phyloP scores from a whole-genome alignment of 2,329 filamentous ascomycete species.

The Sarocladiaceae sp. region DNA sequence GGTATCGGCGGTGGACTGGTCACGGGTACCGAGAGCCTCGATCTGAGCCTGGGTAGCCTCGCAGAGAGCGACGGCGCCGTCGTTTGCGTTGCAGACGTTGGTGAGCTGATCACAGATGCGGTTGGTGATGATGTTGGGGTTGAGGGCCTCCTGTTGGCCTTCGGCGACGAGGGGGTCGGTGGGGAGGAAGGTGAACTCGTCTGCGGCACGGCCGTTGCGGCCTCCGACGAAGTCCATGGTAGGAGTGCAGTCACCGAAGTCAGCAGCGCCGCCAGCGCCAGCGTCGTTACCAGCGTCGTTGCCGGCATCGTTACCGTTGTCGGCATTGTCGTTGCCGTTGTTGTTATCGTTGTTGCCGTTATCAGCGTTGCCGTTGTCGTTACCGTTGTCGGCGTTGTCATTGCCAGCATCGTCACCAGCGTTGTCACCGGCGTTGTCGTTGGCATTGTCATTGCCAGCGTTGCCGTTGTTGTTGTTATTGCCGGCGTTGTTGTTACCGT shows the following conservation, averaged over 20 bases:
- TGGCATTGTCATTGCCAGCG: slow-evolving; percentile 11
- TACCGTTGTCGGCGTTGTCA: slow-evolving; percentile 15
- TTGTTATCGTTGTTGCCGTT: slow-evolving; percentile 15
- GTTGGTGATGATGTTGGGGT: slow-evolving; percentile 72
- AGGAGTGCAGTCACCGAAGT: slow-evolving; percentile 48
- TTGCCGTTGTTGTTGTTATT: slow-evolving; percentile 17
- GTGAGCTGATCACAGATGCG: slow-evolving; percentile 65
- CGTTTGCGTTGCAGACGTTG: slow-evolving; percentile 62
- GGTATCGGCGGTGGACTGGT: slow-evolving; percentile 42
- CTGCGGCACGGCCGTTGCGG: slow-evolving; percentile 48
- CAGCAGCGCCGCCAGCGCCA: slow-evolving; percentile 18
- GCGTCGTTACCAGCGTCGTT: slow-evolving; percentile 24
- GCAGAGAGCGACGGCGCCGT: slow-evolving; percentile 52
- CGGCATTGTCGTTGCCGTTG: slow-evolving; percentile 15
- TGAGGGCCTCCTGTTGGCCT: slow-evolving; percentile 60
- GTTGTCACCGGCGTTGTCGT: slow-evolving; percentile 10
- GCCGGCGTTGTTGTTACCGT: slow-evolving; percentile 12
- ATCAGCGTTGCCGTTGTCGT: slow-evolving; percentile 15
- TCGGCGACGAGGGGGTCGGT: slow-evolving; percentile 56
- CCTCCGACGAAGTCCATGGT: slow-evolving; percentile 58
- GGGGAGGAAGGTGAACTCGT: slow-evolving; percentile 65
- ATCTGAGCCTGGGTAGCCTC: slow-evolving; percentile 48
- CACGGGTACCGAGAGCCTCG: slow-evolving; percentile 41
- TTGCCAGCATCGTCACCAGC: slow-evolving; percentile 12
- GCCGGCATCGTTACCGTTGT: slow-evolving; percentile 14